These are phyloP conservation scores for Astragalus membranaceus DNA, from an alignment of 306 rosid genomes.

Conservation along the genomic window DNA sequence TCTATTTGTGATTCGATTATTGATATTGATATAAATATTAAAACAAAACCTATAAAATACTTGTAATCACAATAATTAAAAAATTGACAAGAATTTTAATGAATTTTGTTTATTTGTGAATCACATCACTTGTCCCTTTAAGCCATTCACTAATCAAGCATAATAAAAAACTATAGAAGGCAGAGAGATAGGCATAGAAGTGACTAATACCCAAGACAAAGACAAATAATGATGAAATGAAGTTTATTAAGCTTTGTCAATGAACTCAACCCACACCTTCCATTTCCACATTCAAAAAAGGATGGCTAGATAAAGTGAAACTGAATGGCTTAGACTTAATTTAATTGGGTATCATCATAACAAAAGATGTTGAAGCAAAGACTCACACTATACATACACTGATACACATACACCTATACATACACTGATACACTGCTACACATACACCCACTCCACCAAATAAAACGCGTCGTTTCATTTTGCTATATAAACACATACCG, in stretches of 20 bases:
- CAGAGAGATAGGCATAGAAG: neutral
- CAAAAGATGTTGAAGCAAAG: neutral
- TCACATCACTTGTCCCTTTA: neutral
- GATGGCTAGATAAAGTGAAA: constrained; percentile 11
- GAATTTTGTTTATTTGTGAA: too few species aligned
- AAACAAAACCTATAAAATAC: too few species aligned
- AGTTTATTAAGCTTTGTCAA: neutral
- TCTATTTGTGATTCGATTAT: too few species aligned
- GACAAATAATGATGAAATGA: neutral
- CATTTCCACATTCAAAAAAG: constrained; percentile 10
- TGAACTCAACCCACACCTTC: neutral
- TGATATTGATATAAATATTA: too few species aligned
- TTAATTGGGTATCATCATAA: neutral
- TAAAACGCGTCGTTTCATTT: constrained; percentile 40
- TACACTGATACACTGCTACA: too few species aligned
- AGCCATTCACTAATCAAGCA: neutral
- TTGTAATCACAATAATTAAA: too few species aligned
- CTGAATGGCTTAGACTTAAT: neutral
- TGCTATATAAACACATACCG: constrained; percentile 24
- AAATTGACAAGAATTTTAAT: too few species aligned
- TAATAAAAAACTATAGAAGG: neutral
- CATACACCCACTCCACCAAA: constrained; percentile 33
- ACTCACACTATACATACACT: neutral
- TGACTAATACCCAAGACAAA: neutral
- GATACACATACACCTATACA: neutral